A percentile compares a stretch with the other conserved stretches of the same genome.
phyloP scores from a whole-genome alignment of 495 filamentous ascomycete species.

The Xylaria curta region DNA sequence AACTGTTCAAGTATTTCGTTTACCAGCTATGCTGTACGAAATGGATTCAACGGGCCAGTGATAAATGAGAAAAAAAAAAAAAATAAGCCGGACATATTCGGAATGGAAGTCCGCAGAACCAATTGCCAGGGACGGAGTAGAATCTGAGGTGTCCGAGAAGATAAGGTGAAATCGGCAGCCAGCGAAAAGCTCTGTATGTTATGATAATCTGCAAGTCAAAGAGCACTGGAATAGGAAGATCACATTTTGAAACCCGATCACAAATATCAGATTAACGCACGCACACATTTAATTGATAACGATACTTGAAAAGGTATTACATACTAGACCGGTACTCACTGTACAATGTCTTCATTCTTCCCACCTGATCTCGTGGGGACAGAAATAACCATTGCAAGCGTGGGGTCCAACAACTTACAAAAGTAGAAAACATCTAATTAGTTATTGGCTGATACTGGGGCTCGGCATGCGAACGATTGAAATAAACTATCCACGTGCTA shows the following conservation, averaged over 20 bases:
- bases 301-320: too few species aligned
- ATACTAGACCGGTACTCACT: too few species aligned
- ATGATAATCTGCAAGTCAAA: too few species aligned
- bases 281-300: background rate
- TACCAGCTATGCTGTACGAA: too few species aligned
- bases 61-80: too few species aligned
- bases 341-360: background rate
- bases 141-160: background rate
- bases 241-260: background rate
- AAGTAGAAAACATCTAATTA: background rate
- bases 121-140: too few species aligned
- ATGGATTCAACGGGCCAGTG: too few species aligned
- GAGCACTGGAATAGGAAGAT: background rate
- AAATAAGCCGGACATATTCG: too few species aligned
- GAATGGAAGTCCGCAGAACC: too few species aligned
- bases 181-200: too few species aligned
- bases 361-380: background rate
- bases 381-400: background rate
- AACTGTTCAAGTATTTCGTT: too few species aligned
- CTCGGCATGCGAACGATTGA: background rate
- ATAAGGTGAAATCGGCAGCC: background rate
- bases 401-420: background rate
- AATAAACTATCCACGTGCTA: background rate
- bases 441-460: background rate
- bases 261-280: background rate